Evolutionary conservation across 2,329 filamentous ascomycete species (phyloP).

Genomic region (Tothia fuscella): DNA sequence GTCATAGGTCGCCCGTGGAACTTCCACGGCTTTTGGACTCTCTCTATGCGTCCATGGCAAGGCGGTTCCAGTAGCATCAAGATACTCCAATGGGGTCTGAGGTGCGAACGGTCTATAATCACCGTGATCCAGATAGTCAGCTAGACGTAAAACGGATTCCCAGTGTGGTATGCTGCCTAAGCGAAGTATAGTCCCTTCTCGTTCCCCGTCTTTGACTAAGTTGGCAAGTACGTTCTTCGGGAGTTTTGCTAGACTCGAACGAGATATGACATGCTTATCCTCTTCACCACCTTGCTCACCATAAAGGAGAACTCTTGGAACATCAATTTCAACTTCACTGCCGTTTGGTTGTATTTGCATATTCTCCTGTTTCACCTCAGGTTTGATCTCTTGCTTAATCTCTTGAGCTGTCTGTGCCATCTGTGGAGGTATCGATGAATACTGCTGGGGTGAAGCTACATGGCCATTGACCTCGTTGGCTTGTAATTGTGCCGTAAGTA

Average conservation of each 20-base stretch:
- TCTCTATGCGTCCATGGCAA: slow-evolving; percentile 6
- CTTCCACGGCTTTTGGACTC: slow-evolving; percentile 8
- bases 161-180: slow-evolving; percentile 7
- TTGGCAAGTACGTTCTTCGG: slow-evolving; percentile 9
- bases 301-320: slow-evolving; percentile 7
- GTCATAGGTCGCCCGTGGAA: slow-evolving; percentile 4
- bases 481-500: not conserved
- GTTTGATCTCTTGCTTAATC: not conserved
- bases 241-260: slow-evolving; percentile 4
- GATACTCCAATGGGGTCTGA: slow-evolving; percentile 2
- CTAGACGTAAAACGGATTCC: slow-evolving; percentile 9
- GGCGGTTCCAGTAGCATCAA: slow-evolving; percentile 8
- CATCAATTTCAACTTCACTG: slow-evolving; percentile 2
- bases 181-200: slow-evolving; percentile 1
- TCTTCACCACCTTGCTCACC: slow-evolving; percentile 2
- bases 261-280: slow-evolving; percentile 6
- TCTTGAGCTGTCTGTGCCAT: not conserved
- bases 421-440: not conserved
- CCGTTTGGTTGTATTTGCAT: not conserved
- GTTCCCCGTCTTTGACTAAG: slow-evolving; percentile 7
- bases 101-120: slow-evolving; percentile 10
- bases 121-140: slow-evolving; percentile 8
- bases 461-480: no score
- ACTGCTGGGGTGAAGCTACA: not conserved
- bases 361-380: slow-evolving; percentile 1